Conservation (phyloP, 257 asterid species). For the Salvia miltiorrhiza region DNA sequence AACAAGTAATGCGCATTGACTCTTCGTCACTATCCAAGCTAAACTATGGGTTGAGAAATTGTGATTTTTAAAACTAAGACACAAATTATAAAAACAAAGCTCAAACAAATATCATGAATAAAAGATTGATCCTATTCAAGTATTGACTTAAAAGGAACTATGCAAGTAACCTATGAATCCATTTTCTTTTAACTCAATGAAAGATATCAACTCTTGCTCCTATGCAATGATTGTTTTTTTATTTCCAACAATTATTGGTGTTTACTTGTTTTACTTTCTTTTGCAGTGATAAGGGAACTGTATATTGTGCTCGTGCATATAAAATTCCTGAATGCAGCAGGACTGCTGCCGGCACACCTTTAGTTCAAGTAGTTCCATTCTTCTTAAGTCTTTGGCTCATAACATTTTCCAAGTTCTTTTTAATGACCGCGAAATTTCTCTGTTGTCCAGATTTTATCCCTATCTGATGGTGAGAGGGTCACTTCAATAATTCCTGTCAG, state of each 20-base stretch:
- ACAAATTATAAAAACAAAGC: too few relatives aligned
- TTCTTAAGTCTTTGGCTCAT: constrained; percentile 9
- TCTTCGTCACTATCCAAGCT: too few relatives aligned
- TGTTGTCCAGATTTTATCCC: constrained; percentile 67
- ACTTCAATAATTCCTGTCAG: constrained; percentile 94
- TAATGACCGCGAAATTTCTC: constrained; percentile 18
- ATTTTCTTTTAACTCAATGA: too few relatives aligned
- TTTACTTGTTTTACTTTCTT: constrained; percentile 4
- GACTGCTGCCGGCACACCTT: constrained; percentile 91
- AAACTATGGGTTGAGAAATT: too few relatives aligned
- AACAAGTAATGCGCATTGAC: too few relatives aligned
- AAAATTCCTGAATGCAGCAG: constrained; percentile 94
- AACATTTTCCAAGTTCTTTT: constrained; percentile 12
- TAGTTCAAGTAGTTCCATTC: constrained; percentile 66
- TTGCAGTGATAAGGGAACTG: constrained; percentile 90
- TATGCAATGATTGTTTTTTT: background rate
- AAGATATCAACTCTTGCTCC: too few relatives aligned
- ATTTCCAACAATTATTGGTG: background rate
- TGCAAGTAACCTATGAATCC: too few relatives aligned
- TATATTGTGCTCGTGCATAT: constrained; percentile 84
- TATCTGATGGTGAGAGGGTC: constrained; percentile 95
- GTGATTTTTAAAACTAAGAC: too few relatives aligned
- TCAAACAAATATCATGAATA: too few relatives aligned
- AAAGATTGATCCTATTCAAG: too few relatives aligned
- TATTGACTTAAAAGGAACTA: too few relatives aligned